Conservation (phyloP, 306 rosid genomes). For the Acacia acuminata region DNA sequence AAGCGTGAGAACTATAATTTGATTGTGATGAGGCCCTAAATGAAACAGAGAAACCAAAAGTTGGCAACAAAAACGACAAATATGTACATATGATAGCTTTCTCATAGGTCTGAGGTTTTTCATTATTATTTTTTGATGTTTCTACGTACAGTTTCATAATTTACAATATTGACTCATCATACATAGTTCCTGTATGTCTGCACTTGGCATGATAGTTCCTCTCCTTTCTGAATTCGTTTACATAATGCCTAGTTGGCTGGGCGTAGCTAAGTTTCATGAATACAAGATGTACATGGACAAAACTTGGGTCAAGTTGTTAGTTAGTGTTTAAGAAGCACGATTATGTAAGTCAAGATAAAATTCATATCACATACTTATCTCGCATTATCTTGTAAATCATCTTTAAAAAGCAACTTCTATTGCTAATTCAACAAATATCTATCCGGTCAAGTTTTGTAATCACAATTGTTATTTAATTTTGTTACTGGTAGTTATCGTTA, state of each 20-base stretch:
- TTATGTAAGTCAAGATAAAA: too few relatives aligned
- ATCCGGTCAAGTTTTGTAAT: too few relatives aligned
- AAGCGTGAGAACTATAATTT: not conserved
- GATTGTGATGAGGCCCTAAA: conserved; percentile 25
- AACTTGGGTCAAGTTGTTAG: too few relatives aligned
- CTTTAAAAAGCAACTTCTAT: too few relatives aligned
- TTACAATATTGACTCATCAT: conserved; percentile 4
- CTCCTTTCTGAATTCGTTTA: not conserved
- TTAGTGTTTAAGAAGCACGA: too few relatives aligned
- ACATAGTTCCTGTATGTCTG: conserved; percentile 23
- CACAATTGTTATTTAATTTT: too few relatives aligned
- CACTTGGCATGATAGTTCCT: not conserved
- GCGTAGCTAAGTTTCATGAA: not conserved
- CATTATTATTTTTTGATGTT: not conserved
- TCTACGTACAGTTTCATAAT: not conserved
- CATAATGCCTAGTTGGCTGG: not conserved
- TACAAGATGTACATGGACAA: not conserved
- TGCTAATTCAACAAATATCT: too few relatives aligned
- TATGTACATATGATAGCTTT: not conserved
- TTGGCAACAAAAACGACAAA: conserved; percentile 32
- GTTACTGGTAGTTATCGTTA: too few relatives aligned
- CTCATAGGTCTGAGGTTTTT: conserved; percentile 5
- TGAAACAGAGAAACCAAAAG: conserved; percentile 32
- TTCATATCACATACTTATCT: too few relatives aligned
- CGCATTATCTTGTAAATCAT: too few relatives aligned